Base-by-base conservation (phyloP, 2,329 filamentous ascomycete genomes). In the Zarea fungicola region DNA sequence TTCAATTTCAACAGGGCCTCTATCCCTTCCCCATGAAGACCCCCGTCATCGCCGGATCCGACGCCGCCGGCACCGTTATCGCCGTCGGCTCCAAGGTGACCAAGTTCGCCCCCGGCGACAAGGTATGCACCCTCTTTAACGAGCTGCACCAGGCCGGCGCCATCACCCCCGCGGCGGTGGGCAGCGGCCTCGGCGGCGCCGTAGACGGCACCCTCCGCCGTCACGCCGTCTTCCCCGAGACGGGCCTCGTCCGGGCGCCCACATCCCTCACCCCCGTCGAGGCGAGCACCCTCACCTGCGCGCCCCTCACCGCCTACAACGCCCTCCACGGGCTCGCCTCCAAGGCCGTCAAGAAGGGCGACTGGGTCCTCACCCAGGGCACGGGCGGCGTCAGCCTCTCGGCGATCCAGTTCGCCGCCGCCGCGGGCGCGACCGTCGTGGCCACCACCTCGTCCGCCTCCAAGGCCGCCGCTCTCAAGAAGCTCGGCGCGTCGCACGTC, bases 321-420 rank as follows among this genome's bases (percentile, higher is more conserved):
- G 77, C 78, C 2, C 69, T 85, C 10, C 84, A 78, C 55, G 83
- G 83, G 2, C 58, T 82, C 23, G 65, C 65, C 55, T 67, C 69
- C 21, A 60, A 64, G 50, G 58, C 60, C 42, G 54, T 84, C 51
- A 70, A 72, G 58, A 73, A 78, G 0, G 81, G 81, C 6, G 64
- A 77, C 51, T 72, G 64, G 56, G 81, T 88, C 3, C 71, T 88
- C 26, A 82, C 81, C 1, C 81, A 87, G 64, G 84, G 84, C n/a
- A 86, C 83, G 0, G 84, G 84, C 14, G 83, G 84, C 49, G 84
- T 87, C 7, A 79, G 75, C 53, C 73, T 86, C 52, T 85, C 85
- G 50, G 83, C 76, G 3, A 62, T 86, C 13, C 83, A 76, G 65
- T 74, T 77, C 53, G 74, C 74, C 48, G 73, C 72, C 57, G 71